A percentile compares a stretch with the other conserved stretches of the same genome.
Conservation (phyloP, 306 rosid genomes). For the Gastrolobium bilobum region DNA sequence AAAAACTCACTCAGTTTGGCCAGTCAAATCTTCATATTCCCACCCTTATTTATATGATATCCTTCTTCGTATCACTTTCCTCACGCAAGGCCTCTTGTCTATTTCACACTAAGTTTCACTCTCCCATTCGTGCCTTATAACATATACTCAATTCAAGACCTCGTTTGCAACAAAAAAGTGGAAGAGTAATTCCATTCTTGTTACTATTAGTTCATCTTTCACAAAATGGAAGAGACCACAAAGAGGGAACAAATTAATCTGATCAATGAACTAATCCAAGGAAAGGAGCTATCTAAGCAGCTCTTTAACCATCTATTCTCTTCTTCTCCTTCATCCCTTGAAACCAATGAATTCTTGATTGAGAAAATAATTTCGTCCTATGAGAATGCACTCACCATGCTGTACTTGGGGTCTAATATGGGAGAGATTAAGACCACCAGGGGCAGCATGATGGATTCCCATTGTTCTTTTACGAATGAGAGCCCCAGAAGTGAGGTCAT, state of each 20-base stretch:
- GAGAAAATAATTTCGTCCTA: slow-evolving; percentile 64
- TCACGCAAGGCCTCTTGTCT: slow-evolving; percentile 9
- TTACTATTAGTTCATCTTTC: background rate
- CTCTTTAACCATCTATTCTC: slow-evolving; percentile 53
- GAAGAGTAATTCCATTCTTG: background rate
- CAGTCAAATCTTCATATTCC: slow-evolving; percentile 51
- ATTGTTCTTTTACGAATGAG: slow-evolving; percentile 49
- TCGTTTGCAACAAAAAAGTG: slow-evolving; percentile 1
- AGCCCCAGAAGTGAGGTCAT: slow-evolving; percentile 55
- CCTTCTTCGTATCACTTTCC: slow-evolving; percentile 50
- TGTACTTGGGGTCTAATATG: slow-evolving; percentile 37
- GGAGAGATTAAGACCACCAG: slow-evolving; percentile 42
- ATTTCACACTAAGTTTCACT: slow-evolving; percentile 1
- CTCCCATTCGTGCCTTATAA: background rate
- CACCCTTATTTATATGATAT: slow-evolving; percentile 27
- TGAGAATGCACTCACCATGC: slow-evolving; percentile 64
- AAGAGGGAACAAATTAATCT: slow-evolving; percentile 54
- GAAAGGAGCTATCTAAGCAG: slow-evolving; percentile 72
- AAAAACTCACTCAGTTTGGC: slow-evolving; percentile 38
- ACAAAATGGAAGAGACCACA: slow-evolving; percentile 51
- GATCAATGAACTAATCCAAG: slow-evolving; percentile 64
- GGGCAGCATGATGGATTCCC: slow-evolving; percentile 50
- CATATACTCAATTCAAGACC: slow-evolving; percentile 1
- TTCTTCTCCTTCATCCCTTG: slow-evolving; percentile 59
- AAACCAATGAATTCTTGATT: slow-evolving; percentile 55